A percentile compares a stretch with the other conserved stretches of the same genome.
phyloP scores from a whole-genome alignment of 441 rosid genomes.

The Bocquillonia castaneifolia region DNA sequence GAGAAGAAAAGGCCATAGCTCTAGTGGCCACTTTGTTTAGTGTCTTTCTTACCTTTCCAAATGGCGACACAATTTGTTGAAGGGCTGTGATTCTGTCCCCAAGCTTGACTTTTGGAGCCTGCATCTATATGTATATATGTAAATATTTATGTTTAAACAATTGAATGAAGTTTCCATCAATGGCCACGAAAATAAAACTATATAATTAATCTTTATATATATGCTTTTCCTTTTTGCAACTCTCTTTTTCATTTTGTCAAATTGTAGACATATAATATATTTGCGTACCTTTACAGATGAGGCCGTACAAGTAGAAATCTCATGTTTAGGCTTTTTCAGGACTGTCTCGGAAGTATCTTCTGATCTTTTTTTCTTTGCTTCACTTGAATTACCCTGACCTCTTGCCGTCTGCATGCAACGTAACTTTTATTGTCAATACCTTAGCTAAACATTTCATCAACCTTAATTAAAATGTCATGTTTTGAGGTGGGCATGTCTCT shows the following conservation, averaged over 20 bases:
- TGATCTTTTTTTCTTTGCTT: slow-evolving; percentile 58
- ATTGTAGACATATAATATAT: not conserved
- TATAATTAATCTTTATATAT: not conserved
- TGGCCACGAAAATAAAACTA: not conserved
- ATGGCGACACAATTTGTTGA: slow-evolving; percentile 90
- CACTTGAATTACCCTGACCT: slow-evolving; percentile 41
- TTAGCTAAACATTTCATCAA: not conserved
- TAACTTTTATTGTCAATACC: not conserved
- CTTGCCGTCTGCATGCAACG: slow-evolving; percentile 36
- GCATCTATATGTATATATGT: slow-evolving; percentile 27
- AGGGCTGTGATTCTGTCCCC: slow-evolving; percentile 77
- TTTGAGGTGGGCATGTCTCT: too few relatives aligned
- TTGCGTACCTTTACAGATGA: slow-evolving; percentile 59
- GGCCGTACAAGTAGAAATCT: slow-evolving; percentile 43
- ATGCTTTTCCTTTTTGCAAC: not conserved
- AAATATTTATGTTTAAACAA: not conserved
- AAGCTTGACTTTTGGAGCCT: slow-evolving; percentile 76
- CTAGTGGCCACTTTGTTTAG: slow-evolving; percentile 17
- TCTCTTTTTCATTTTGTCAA: not conserved
- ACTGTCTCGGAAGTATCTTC: slow-evolving; percentile 47
- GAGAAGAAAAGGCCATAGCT: slow-evolving; percentile 11
- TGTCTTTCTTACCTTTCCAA: slow-evolving; percentile 59
- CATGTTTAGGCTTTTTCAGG: slow-evolving; percentile 51
- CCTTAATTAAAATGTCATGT: too few relatives aligned
- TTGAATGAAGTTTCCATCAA: not conserved